Evolutionary conservation across 202 grass and related monocot genomes (phyloP), one percentile per base, ranked within the genome.

Genomic region (Schoenoplectus triqueter): DNA sequence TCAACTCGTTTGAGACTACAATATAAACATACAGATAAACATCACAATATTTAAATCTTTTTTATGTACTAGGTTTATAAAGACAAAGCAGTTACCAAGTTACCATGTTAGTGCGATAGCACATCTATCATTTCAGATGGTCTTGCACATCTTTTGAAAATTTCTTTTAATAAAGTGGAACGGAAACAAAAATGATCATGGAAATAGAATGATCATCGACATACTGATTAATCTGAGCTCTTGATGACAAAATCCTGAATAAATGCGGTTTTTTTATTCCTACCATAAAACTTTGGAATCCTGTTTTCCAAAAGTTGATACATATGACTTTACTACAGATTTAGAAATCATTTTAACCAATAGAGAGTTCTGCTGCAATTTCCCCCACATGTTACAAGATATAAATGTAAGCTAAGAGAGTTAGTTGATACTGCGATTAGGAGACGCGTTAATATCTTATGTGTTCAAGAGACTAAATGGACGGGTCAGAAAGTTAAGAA

Each of bases 131-230:
- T 41, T 40, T 78, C 73, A 59, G 51, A 41, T 40, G 5, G 51
- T 57, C 40, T 56, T 57, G 73, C 73, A 78, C 73, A 78, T 78
- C 73, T 78, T 78, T 78, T 60, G 9, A 78, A 56, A 60, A 7
- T 60, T 78, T 44, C 74, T 78, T 31, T 44, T 40, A 42, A n/a
- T 59, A 42, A 42, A 59, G 21, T 78, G 31, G 18, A 31, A 54
- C 10, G 20, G 3, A 6, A 56, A 73, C 5, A 22, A 76, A 55
- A 76, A 14, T 40, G 51, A 78, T 78, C 21, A 5, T 41, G 41
- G 10, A 78, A 41, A 78, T 78, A n/a, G 8, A 57, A 77, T 2
- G n/a, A 73, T 73, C 15, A 50, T 73, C 7, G 6, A 49, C 7
- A 50, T 46, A 47, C 44, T n/a, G 2, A 18, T n/a, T 70, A 1